Evolutionary conservation across 768 basidiomycete species (phyloP), one percentile per base, ranked within the genome.

Genomic region (Leccinum obscurum): DNA sequence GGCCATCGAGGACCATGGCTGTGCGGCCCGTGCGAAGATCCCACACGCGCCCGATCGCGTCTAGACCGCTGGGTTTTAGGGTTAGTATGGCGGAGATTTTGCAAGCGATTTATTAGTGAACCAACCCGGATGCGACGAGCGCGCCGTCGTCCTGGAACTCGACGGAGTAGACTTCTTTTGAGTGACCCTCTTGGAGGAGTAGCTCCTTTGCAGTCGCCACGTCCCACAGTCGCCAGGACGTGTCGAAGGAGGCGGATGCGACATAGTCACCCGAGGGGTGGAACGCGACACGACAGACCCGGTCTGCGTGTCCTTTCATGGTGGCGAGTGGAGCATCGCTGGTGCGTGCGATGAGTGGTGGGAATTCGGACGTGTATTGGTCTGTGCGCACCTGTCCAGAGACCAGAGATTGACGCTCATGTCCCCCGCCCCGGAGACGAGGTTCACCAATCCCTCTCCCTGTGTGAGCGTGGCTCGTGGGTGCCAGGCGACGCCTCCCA

Each of bases 401-500:
- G 92, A 92, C 95, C 96, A 99, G 14, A 98, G 77, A 70, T 92
- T 86, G 53, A 98, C 83, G 63, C 80, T 85, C 53, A 85, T 85
- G 72, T 99, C 97, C 14, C 89, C 95, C 6, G 89, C 96, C 41
- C 95, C 93, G 61, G 93, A 96, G 3, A 85, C 95, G 54, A 99
- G 80, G 72, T 97, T 98, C 14, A 92, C 88, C 1, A 80, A 56
- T 62, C 85, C 78, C 70, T 83, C 75, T 56, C 80, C 72, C 72
- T 88, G 85, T 53, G 87, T 73, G 14, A 95, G 69, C 1, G 95
- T 97, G 17, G 96, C 95, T 68, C 87, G 79, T 1, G 97, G 97
- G 78, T 99, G 95, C 97, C 97, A 99, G 41, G 95, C 95, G 50
- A 98, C 88, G 20, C 97, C 97, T 54, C 97, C 94, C 30, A 98